Conservation (phyloP, 2,329 filamentous ascomycete species). For the Phyllosticta citribraziliensis region DNA sequence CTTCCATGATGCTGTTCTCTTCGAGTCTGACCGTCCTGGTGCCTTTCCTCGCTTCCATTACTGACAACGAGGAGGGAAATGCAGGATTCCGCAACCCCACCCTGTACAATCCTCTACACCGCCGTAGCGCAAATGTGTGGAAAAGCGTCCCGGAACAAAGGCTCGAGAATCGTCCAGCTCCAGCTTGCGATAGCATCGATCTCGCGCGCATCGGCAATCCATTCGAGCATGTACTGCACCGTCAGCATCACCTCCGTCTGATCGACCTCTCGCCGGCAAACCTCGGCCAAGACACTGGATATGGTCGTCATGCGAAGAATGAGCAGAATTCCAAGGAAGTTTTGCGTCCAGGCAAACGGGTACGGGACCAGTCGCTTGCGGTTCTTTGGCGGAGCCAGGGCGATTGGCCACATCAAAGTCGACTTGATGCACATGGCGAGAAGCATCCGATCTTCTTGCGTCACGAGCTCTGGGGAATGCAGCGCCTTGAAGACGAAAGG, state of each 20-base stretch:
- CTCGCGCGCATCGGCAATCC: conserved; percentile 48
- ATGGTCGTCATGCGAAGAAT: conserved; percentile 46
- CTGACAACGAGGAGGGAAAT: background rate
- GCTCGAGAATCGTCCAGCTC: conserved; percentile 35
- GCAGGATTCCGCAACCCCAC: background rate
- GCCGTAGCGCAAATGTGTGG: background rate
- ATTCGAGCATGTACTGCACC: conserved; percentile 46
- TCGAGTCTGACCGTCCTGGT: background rate
- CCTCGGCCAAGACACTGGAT: conserved; percentile 40
- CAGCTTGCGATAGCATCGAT: conserved; percentile 46
- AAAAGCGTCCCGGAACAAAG: conserved; percentile 6
- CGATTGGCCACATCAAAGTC: conserved; percentile 51
- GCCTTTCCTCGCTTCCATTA: background rate
- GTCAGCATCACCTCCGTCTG: conserved; percentile 41
- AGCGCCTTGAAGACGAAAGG: conserved; percentile 16
- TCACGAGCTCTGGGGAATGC: conserved; percentile 45
- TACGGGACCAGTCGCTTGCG: conserved; percentile 51
- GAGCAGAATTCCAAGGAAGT: conserved; percentile 49
- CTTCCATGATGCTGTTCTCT: background rate
- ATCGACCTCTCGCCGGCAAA: conserved; percentile 42
- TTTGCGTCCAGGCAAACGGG: conserved; percentile 53
- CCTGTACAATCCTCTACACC: background rate
- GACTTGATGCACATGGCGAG: conserved; percentile 49
- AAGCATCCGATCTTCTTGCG: conserved; percentile 43
- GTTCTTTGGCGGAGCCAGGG: conserved; percentile 46